These are phyloP conservation scores for Taphrina deformans DNA, from an alignment of 1,139 yeast species.

Conservation along the genomic window DNA sequence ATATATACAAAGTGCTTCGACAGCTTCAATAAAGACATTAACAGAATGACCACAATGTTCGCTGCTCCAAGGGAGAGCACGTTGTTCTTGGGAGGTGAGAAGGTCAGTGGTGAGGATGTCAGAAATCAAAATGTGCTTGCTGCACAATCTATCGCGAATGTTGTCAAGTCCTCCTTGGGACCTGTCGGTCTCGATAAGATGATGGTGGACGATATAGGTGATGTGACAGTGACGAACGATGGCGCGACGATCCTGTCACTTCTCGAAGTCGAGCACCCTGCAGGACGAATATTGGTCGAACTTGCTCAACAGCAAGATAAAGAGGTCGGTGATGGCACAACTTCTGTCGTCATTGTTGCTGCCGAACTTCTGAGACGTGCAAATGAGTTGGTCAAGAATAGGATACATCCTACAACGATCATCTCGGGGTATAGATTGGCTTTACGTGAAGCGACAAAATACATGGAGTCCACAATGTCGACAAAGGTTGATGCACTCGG, in stretches of 20 bases:
- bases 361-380: slow-evolving; percentile 90
- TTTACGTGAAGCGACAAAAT: slow-evolving; percentile 84
- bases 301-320: slow-evolving; percentile 98
- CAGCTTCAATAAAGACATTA: too few species aligned
- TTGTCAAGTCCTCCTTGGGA: slow-evolving; percentile 93
- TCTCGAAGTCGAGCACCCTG: slow-evolving; percentile 97
- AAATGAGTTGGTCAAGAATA: slow-evolving; percentile 86
- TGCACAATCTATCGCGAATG: slow-evolving; percentile 94
- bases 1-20: too few species aligned
- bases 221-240: slow-evolving; percentile 97
- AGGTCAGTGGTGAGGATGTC: slow-evolving; percentile 92
- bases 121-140: slow-evolving; percentile 93
- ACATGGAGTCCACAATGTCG: slow-evolving; percentile 80
- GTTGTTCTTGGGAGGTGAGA: slow-evolving; percentile 74
- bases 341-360: slow-evolving; percentile 44
- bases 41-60: slow-evolving; percentile 30
- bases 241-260: slow-evolving; percentile 94
- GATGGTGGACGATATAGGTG: slow-evolving; percentile 99
- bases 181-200: slow-evolving; percentile 98
- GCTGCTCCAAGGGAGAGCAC: slow-evolving; percentile 32
- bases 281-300: slow-evolving; percentile 94
- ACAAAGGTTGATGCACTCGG: slow-evolving; percentile 80
- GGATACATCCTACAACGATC: slow-evolving; percentile 96
- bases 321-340: slow-evolving; percentile 98
- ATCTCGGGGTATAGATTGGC: slow-evolving; percentile 96